These are phyloP conservation scores for Wickerhamiella azymoides DNA, from an alignment of 805 yeast species.

Conservation along the genomic window DNA sequence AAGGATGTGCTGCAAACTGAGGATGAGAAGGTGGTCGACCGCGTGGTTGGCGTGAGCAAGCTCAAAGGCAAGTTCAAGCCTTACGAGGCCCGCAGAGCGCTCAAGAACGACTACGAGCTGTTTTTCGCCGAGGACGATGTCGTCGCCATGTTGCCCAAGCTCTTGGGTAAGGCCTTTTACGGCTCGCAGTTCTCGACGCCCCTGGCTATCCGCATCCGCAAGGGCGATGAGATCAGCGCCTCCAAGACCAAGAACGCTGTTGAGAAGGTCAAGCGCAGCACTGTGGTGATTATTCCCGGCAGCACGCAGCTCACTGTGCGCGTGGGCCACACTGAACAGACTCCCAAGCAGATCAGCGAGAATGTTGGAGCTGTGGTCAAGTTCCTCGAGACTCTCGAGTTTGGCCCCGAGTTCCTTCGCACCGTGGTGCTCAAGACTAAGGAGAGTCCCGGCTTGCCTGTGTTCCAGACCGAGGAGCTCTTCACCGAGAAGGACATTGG, in stretches of 20 bases:
- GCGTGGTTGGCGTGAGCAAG: constrained; percentile 57
- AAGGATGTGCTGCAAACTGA: constrained; percentile 25
- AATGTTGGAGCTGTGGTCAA: constrained; percentile 45
- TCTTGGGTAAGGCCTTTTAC: constrained; percentile 70
- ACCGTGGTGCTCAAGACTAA: constrained; percentile 41
- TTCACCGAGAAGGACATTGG: constrained; percentile 35
- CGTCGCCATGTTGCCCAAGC: constrained; percentile 63
- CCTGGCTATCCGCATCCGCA: constrained; percentile 30
- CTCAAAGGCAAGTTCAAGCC: constrained; percentile 70
- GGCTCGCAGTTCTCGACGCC: constrained; percentile 56
- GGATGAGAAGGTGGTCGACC: constrained; percentile 19
- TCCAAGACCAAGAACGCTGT: constrained; percentile 45
- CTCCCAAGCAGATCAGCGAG: constrained; percentile 37
- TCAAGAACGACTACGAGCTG: constrained; percentile 52
- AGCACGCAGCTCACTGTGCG: constrained; percentile 54
- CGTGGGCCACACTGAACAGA: constrained; percentile 43
- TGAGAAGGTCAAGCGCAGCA: constrained; percentile 40
- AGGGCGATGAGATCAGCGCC: constrained; percentile 31
- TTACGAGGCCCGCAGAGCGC: constrained; percentile 75
- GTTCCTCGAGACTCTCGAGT: constrained; percentile 26
- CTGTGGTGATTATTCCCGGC: constrained; percentile 55
- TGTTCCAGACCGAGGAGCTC: constrained; percentile 51
- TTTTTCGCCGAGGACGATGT: constrained; percentile 78
- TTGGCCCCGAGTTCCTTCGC: constrained; percentile 29
- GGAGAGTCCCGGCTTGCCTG: constrained; percentile 71